Conservation (phyloP, 2,329 filamentous ascomycete genomes). For the Trichoderma sp. region DNA sequence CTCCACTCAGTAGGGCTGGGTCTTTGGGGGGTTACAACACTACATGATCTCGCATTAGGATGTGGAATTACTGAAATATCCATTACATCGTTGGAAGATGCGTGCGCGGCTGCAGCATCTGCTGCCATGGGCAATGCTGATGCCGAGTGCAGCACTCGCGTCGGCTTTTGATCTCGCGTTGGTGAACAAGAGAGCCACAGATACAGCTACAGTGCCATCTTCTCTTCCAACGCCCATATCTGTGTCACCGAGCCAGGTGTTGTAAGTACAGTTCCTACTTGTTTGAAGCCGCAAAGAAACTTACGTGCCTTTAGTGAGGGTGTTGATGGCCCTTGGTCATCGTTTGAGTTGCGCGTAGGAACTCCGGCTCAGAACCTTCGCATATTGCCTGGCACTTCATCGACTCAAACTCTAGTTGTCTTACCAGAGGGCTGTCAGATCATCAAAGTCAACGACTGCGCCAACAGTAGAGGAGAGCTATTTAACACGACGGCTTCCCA, state of each 20-base stretch:
- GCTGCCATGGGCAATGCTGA: conserved; percentile 13
- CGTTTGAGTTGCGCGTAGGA: conserved; percentile 25
- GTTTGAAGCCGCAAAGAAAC: neutral
- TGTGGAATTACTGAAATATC: conserved; percentile 3
- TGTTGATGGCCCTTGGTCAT: conserved; percentile 25
- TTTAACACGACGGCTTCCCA: conserved; percentile 24
- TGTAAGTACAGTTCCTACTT: conserved; percentile 9
- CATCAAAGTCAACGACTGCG: conserved; percentile 19
- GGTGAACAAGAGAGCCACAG: neutral
- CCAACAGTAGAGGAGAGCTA: conserved; percentile 19
- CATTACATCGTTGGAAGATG: conserved; percentile 13
- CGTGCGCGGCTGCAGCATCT: conserved; percentile 4
- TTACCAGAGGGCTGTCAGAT: conserved; percentile 18
- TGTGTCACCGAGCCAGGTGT: conserved; percentile 24
- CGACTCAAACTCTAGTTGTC: conserved; percentile 23
- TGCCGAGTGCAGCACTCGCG: neutral
- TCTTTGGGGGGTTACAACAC: neutral
- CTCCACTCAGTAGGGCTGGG: neutral
- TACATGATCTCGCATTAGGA: conserved; percentile 4
- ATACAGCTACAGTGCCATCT: neutral
- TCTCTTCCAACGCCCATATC: conserved; percentile 17
- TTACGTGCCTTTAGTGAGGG: conserved; percentile 20
- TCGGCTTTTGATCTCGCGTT: conserved; percentile 6
- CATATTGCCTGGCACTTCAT: conserved; percentile 25
- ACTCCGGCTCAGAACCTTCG: conserved; percentile 25